phyloP scores from a whole-genome alignment of 2,329 filamentous ascomycete genomes.

The Ceratocystis eucalypticola region DNA sequence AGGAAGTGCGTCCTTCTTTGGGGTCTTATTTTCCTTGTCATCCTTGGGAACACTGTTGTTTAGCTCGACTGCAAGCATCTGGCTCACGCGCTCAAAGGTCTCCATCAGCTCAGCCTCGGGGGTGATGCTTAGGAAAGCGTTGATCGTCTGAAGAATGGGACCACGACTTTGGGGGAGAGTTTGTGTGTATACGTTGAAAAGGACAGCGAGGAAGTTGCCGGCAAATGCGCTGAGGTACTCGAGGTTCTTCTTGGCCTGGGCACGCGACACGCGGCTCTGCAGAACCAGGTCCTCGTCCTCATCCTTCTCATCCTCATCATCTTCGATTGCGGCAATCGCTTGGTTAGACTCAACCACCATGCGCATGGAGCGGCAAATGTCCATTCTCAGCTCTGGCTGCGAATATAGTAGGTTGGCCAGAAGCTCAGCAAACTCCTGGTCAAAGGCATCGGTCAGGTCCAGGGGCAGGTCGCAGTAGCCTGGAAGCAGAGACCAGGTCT shows the following conservation, averaged over 20 bases:
- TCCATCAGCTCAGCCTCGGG: slow-evolving; percentile 64
- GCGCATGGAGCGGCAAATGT: slow-evolving; percentile 77
- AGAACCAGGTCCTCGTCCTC: slow-evolving; percentile 59
- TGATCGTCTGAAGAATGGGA: slow-evolving; percentile 85
- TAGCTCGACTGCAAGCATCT: slow-evolving; percentile 65
- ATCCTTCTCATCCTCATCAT: slow-evolving; percentile 42
- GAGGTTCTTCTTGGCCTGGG: slow-evolving; percentile 63
- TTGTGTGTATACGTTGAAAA: slow-evolving; percentile 99
- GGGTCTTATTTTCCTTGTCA: slow-evolving; percentile 49
- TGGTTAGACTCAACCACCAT: slow-evolving; percentile 86
- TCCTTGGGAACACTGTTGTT: slow-evolving; percentile 39
- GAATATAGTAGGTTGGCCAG: slow-evolving; percentile 85
- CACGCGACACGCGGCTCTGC: slow-evolving; percentile 65
- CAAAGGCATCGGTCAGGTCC: slow-evolving; percentile 63
- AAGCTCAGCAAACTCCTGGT: slow-evolving; percentile 79
- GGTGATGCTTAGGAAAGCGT: slow-evolving; percentile 82
- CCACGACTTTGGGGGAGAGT: slow-evolving; percentile 86
- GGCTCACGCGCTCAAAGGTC: slow-evolving; percentile 77
- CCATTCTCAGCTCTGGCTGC: slow-evolving; percentile 72
- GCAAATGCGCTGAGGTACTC: slow-evolving; percentile 66
- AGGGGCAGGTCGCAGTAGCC: slow-evolving; percentile 90
- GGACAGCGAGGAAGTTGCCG: slow-evolving; percentile 78
- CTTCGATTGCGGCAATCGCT: slow-evolving; percentile 56
- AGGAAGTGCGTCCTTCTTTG: slow-evolving; percentile 57
- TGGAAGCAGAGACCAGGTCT: slow-evolving; percentile 86